Percentiles rank a stretch among this genome's conserved stretches.
Evolutionary conservation across 2,329 filamentous ascomycete genomes (phyloP).

Genomic region (Domatiomyces catenatus): DNA sequence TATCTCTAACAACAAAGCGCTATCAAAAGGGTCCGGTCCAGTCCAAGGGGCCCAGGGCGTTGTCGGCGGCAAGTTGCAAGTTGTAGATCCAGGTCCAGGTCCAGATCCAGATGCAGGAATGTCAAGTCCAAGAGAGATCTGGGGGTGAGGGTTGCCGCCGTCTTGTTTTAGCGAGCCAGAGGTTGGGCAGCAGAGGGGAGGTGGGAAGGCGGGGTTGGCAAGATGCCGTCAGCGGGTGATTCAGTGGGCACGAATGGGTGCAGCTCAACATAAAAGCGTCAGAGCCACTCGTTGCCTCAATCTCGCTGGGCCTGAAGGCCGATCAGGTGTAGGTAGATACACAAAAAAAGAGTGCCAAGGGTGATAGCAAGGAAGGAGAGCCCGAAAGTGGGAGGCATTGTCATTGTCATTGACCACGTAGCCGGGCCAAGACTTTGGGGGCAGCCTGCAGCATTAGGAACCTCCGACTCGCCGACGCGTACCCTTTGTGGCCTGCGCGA

Average conservation of each 20-base stretch:
- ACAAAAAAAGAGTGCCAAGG: not conserved
- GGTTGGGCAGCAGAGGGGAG: constrained; percentile 5
- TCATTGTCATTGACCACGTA: not conserved
- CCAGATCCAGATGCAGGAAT: not conserved
- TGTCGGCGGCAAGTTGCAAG: constrained; percentile 8
- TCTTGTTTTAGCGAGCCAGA: not conserved
- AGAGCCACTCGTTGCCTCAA: constrained; percentile 1
- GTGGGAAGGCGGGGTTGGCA: constrained; percentile 6
- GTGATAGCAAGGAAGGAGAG: constrained; percentile 2
- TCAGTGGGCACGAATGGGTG: constrained; percentile 7
- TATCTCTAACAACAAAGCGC: constrained; percentile 16
- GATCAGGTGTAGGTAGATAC: not conserved
- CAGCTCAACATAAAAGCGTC: constrained; percentile 17
- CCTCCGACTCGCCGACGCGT: not conserved
- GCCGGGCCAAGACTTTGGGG: not conserved
- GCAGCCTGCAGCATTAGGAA: not conserved
- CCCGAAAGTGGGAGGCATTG: not conserved
- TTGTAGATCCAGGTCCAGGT: not conserved
- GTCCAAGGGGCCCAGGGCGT: constrained; percentile 7
- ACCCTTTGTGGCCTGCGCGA: not conserved
- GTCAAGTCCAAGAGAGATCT: constrained; percentile 1
- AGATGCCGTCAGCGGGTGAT: constrained; percentile 1
- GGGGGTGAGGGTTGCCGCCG: constrained; percentile 2
- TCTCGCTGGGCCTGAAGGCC: not conserved
- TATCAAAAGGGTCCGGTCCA: constrained; percentile 10